Base-by-base conservation (phyloP, 176 grass and related monocot genomes). In the Elymus sibiricus region DNA sequence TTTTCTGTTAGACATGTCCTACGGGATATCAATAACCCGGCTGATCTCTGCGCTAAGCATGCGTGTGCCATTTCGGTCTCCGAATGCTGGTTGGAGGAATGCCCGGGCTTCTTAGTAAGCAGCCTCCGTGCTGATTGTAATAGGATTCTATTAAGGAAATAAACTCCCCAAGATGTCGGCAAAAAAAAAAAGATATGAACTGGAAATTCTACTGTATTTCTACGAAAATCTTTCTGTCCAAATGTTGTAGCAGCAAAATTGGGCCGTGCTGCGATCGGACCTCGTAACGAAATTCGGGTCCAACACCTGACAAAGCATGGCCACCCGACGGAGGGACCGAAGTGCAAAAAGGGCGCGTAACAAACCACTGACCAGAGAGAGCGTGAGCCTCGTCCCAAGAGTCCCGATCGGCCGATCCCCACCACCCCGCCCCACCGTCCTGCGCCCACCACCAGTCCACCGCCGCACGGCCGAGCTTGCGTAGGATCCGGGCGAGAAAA, bases 311-410 rank as follows among this genome's bases (percentile, higher is more conserved):
- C 71, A 49, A 49, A 3, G 6, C 13, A 73, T 6, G 44, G 4
- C 44, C 13, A 47, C 44, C 44, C 44, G 1, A 22, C 8, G 3
- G 43, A 70, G 9, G 66, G 77, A 37, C 55, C 65, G 44, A 82
- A 35, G 61, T 24, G 72, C 27, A 71, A 71, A 70, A 78, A 49
- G 51, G 80, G 80, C 73, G 72, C 86, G 86, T 40, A 76, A 51
- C 73, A 76, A 76, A 53, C 73, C 73, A 19, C 49, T 53, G 49
- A 58, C 53, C 7, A 58, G 19, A 58, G 17, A 2, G 60, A 44
- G 38, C 16, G 0, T 16, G 39, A 27, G 32, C 26, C 46, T 26
- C 22, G 58, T 87, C 77, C 9, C 43, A 49, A 28, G 53, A 56
- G 17, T 82, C 49, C 49, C 68, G 9, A 66, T 21, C 70, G 49